phyloP scores from a whole-genome alignment of 176 grass and related monocot genomes.

The Oryza glaberrima region DNA sequence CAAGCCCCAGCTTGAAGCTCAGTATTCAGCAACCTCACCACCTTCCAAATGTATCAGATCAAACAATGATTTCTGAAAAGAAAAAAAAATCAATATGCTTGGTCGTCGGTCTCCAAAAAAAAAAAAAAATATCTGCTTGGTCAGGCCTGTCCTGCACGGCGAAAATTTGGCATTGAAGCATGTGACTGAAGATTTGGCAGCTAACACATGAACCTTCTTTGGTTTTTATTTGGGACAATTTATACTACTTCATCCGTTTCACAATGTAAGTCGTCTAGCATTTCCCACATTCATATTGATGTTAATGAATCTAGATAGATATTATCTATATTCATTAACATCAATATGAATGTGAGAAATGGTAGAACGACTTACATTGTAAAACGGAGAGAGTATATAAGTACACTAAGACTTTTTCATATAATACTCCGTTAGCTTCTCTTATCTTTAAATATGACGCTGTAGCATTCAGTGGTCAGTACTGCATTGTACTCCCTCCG shows the following conservation, averaged over 20 bases:
- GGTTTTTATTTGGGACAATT: neutral
- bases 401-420: neutral
- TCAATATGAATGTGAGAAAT: no score
- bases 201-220: neutral
- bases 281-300: no score
- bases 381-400: neutral
- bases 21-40: conserved; percentile 23
- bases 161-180: neutral
- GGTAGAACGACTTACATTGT: no score
- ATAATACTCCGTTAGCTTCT: neutral
- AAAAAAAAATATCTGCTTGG: neutral
- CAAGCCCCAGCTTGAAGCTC: conserved; percentile 46
- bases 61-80: neutral
- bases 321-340: no score
- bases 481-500: no score
- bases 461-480: neutral
- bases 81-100: neutral
- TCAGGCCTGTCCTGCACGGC: neutral
- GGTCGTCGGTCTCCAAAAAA: no score
- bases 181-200: neutral
- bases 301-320: no score
- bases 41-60: conserved; percentile 6
- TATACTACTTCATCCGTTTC: no score
- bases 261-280: no score
- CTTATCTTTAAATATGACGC: neutral